These are phyloP conservation scores for Neckera pumila DNA, from an alignment of 225 moss, liverwort and hornwort species.

Conservation along the genomic window DNA sequence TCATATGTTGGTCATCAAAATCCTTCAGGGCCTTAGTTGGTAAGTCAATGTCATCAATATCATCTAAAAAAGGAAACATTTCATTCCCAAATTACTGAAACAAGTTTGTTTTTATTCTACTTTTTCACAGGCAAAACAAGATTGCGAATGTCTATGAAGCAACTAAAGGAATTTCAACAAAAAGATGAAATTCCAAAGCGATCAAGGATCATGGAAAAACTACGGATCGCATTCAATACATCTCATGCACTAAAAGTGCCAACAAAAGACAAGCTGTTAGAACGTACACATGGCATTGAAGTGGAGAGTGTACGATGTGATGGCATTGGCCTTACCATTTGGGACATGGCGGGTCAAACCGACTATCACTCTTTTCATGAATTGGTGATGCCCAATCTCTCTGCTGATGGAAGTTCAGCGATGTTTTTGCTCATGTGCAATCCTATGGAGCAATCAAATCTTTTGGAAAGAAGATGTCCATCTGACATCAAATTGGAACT, in stretches of 20 bases:
- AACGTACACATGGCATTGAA: not conserved
- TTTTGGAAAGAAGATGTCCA: too few relatives aligned
- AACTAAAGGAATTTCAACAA: not conserved
- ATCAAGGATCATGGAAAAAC: fast-evolving
- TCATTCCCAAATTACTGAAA: not conserved
- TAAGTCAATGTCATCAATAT: not conserved
- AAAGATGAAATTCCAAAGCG: not conserved
- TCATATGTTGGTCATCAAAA: not conserved
- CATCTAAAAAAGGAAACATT: fast-evolving
- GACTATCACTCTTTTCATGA: not conserved
- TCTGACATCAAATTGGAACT: not conserved
- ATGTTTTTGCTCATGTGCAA: not conserved
- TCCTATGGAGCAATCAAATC: not conserved
- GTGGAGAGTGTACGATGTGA: not conserved
- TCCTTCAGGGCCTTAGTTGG: too few relatives aligned
- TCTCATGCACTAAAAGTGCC: fast-evolving
- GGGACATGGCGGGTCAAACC: not conserved
- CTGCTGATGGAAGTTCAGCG: not conserved
- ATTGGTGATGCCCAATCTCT: not conserved
- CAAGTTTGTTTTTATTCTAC: too few relatives aligned
- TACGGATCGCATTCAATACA: fast-evolving
- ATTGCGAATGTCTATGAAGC: not conserved
- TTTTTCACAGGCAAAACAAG: not conserved
- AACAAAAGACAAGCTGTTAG: fast-evolving
- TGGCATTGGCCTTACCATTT: not conserved